These are phyloP conservation scores for Penicillium sp. DNA, from an alignment of 2,329 filamentous ascomycete genomes.

Conservation along the genomic window DNA sequence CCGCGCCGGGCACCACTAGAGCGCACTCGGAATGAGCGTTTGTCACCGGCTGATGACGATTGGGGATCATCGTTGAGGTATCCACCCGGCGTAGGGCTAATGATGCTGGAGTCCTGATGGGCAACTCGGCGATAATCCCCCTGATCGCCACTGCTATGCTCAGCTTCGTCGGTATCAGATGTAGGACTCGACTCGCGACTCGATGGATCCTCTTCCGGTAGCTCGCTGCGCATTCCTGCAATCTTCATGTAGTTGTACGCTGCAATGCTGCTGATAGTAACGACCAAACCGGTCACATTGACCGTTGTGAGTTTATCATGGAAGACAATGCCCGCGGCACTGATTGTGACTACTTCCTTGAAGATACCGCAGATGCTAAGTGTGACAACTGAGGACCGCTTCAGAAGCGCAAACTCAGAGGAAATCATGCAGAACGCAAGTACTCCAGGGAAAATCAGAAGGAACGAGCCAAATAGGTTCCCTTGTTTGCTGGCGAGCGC, in stretches of 20 bases:
- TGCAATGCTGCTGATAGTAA: constrained; percentile 82
- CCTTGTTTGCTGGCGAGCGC: constrained; percentile 68
- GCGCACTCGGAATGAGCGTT: constrained; percentile 32
- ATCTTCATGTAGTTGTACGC: constrained; percentile 97
- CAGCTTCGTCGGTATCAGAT: constrained; percentile 28
- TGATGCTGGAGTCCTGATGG: constrained; percentile 22
- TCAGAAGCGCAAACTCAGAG: constrained; percentile 89
- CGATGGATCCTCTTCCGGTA: constrained; percentile 45
- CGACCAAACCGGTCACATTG: constrained; percentile 81
- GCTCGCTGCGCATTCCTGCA: constrained; percentile 78
- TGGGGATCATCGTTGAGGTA: constrained; percentile 25
- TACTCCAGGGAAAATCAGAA: constrained; percentile 83
- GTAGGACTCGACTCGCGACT: constrained; percentile 23
- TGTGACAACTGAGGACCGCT: constrained; percentile 93
- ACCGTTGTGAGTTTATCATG: constrained; percentile 81
- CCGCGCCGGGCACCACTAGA: constrained; percentile 31
- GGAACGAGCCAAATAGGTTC: constrained; percentile 59
- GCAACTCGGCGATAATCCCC: constrained; percentile 27
- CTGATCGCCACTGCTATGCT: constrained; percentile 20
- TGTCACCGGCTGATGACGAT: constrained; percentile 22
- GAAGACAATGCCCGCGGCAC: constrained; percentile 81
- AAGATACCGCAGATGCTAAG: constrained; percentile 97
- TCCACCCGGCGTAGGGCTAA: constrained; percentile 13
- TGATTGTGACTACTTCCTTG: constrained; percentile 97
- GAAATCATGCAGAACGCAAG: constrained; percentile 97